These are phyloP conservation scores for Heliosperma pusillum DNA, from an alignment of 148 eudicot species.

Conservation along the genomic window DNA sequence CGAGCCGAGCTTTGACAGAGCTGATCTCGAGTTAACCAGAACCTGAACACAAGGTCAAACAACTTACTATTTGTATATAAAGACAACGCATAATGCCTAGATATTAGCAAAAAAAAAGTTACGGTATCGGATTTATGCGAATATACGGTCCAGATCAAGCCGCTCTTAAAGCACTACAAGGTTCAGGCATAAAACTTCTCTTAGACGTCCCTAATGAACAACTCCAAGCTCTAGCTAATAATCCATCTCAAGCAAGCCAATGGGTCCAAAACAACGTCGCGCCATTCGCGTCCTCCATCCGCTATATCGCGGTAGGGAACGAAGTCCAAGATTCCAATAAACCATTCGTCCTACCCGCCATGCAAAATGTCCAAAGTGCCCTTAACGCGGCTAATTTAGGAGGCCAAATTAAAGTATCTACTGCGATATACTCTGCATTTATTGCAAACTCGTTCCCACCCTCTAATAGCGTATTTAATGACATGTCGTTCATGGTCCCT, in stretches of 20 bases:
- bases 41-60: no score
- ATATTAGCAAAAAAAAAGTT: no score
- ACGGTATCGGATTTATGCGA: slow-evolving; percentile 16
- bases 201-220: slow-evolving; percentile 11
- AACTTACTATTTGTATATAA: no score
- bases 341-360: slow-evolving; percentile 30
- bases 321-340: slow-evolving; percentile 24
- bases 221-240: background rate
- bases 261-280: slow-evolving; percentile 28
- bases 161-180: slow-evolving; percentile 18
- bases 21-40: no score
- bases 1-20: no score
- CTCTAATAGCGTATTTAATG: slow-evolving; percentile 18
- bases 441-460: slow-evolving; percentile 27
- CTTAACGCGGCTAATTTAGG: slow-evolving; percentile 16
- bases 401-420: slow-evolving; percentile 22
- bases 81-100: no score
- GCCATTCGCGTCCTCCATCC: slow-evolving; percentile 23
- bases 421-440: background rate
- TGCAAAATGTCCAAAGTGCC: slow-evolving; percentile 35
- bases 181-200: slow-evolving; percentile 12
- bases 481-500: slow-evolving; percentile 7
- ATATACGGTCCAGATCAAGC: slow-evolving; percentile 11
- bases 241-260: slow-evolving; percentile 7
- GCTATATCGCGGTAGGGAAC: slow-evolving; percentile 41